These are phyloP conservation scores for Trichoderma harzianum DNA, from an alignment of 2,329 filamentous ascomycete species.

Conservation along the genomic window DNA sequence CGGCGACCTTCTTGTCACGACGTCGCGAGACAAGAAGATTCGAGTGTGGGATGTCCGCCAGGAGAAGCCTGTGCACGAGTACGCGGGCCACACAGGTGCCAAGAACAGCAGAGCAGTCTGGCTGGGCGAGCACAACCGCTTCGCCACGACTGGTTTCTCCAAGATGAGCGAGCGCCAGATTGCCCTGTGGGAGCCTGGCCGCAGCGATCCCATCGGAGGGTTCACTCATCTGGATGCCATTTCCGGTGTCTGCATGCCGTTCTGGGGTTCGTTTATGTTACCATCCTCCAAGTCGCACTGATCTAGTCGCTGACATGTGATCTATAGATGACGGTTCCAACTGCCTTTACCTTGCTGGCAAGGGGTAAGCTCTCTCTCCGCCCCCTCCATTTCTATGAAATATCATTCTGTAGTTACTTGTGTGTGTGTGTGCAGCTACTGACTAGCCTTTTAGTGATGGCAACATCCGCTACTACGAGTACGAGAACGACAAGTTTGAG, in stretches of 20 bases:
- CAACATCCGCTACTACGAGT: constrained; percentile 98
- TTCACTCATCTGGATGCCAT: constrained; percentile 92
- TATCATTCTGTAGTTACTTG: too few species aligned
- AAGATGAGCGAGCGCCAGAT: constrained; percentile 97
- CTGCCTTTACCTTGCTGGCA: constrained; percentile 93
- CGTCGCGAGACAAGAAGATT: constrained; percentile 96
- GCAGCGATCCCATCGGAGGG: constrained; percentile 80
- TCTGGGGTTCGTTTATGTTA: constrained; percentile 68
- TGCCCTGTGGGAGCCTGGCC: constrained; percentile 90
- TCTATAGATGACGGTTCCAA: constrained; percentile 77
- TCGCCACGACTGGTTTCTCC: constrained; percentile 96
- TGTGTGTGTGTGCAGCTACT: not conserved
- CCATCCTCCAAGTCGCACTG: not conserved
- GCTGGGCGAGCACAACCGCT: constrained; percentile 94
- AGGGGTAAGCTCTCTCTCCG: constrained; percentile 69
- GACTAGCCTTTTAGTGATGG: constrained; percentile 63
- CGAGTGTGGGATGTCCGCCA: constrained; percentile 96
- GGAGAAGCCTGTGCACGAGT: constrained; percentile 81
- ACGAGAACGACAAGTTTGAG: constrained; percentile 98
- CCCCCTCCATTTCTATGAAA: too few species aligned
- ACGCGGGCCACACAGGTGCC: constrained; percentile 80
- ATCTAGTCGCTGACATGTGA: constrained; percentile 24
- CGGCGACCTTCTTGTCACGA: constrained; percentile 82
- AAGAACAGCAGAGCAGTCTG: constrained; percentile 97
- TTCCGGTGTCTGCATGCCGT: constrained; percentile 97